These are phyloP conservation scores for Cairneyella variabilis DNA, from an alignment of 495 filamentous ascomycete species.

Conservation along the genomic window DNA sequence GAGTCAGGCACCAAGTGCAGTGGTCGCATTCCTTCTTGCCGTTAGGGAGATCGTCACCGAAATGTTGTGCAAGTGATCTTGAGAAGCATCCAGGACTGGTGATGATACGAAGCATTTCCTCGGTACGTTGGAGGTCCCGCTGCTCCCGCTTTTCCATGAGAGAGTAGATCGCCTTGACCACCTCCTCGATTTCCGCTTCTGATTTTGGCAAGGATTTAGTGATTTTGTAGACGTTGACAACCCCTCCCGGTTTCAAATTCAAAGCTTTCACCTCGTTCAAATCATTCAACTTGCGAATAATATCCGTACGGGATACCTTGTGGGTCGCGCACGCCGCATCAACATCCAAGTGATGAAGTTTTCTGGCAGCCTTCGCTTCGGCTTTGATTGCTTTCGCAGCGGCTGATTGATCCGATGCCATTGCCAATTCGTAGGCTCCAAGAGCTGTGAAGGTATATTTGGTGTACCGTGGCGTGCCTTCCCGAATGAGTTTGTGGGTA, in stretches of 20 bases:
- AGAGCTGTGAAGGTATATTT: conserved; percentile 43
- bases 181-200: conserved; percentile 29
- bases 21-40: conserved; percentile 41
- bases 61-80: conserved; percentile 44
- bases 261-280: conserved; percentile 41
- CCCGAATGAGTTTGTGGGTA: conserved; percentile 47
- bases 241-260: conserved; percentile 41
- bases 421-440: conserved; percentile 18
- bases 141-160: conserved; percentile 45
- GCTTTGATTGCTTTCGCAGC: conserved; percentile 35
- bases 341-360: conserved; percentile 41
- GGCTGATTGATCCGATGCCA: conserved; percentile 27
- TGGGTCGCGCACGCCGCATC: conserved; percentile 24
- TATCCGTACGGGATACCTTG: conserved; percentile 33
- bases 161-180: conserved; percentile 40
- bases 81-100: conserved; percentile 45
- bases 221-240: conserved; percentile 47
- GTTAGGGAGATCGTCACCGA: conserved; percentile 46
- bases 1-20: conserved; percentile 49
- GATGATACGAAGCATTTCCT: conserved; percentile 46
- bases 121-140: conserved; percentile 42
- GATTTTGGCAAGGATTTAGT: conserved; percentile 40
- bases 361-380: conserved; percentile 27
- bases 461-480: conserved; percentile 51
- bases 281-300: conserved; percentile 47